Percentiles rank a stretch among this genome's conserved stretches.
Evolutionary conservation across 495 filamentous ascomycete species (phyloP).

Genomic region (Chaetomium cochliodes): DNA sequence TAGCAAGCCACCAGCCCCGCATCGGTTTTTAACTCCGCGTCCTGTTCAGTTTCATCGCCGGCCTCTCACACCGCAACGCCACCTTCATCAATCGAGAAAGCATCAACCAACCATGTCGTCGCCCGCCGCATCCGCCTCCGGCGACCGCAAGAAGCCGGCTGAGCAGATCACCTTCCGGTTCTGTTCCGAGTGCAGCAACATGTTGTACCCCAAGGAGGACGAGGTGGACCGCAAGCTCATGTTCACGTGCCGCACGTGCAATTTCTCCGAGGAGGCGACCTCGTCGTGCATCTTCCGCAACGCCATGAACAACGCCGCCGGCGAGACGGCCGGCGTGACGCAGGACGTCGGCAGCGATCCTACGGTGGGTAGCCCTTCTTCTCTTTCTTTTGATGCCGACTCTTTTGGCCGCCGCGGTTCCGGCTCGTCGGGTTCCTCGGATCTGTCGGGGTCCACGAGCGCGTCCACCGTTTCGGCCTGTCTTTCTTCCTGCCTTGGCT

Average conservation of each 20-base stretch:
- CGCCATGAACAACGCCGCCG: slow-evolving; percentile 79
- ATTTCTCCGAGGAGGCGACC: slow-evolving; percentile 78
- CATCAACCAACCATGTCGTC: slow-evolving; percentile 50
- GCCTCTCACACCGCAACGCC: too few species aligned
- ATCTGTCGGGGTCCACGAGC: background rate
- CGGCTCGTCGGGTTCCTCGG: background rate
- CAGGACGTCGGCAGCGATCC: slow-evolving; percentile 95
- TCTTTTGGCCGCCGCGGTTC: slow-evolving; percentile 1
- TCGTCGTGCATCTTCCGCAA: slow-evolving; percentile 90
- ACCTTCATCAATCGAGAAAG: background rate
- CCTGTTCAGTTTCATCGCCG: background rate
- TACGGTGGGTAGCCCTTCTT: slow-evolving; percentile 74
- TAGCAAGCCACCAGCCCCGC: background rate
- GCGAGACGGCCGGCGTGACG: slow-evolving; percentile 94
- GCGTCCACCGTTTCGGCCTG: slow-evolving; percentile 9
- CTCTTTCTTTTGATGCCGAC: slow-evolving; percentile 29
- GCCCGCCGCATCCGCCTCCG: slow-evolving; percentile 54
- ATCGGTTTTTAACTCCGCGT: background rate
- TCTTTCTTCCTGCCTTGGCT: slow-evolving; percentile 25
- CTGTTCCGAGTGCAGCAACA: slow-evolving; percentile 97
- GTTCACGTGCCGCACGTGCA: slow-evolving; percentile 81
- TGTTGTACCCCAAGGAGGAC: slow-evolving; percentile 96
- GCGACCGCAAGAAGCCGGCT: slow-evolving; percentile 51
- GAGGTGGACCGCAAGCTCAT: slow-evolving; percentile 52
- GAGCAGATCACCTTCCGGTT: slow-evolving; percentile 93